Evolutionary conservation across 805 yeast genomes (phyloP), one percentile per base, ranked within the genome.

Genomic region (Saccharomycopsis fermentans): DNA sequence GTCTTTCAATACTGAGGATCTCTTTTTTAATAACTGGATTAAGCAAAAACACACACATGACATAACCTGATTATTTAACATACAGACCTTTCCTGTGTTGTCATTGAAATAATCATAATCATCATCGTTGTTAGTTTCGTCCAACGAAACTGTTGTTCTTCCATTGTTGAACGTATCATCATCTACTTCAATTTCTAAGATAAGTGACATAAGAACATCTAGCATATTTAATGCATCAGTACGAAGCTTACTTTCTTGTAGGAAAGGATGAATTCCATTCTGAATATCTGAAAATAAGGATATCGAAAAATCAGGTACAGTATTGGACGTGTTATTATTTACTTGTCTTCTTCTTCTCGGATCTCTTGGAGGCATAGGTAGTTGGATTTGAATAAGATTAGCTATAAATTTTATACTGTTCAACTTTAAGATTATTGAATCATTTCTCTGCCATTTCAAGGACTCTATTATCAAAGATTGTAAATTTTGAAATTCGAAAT

Each of bases 391-490:
- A 14, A 84, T 75, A 4, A 84, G 70, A 57, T 77, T 77, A n/a
- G 81, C 81, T 11, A 89, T 79, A 60, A 91, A 82, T 70, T 86
- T 88, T 56, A 85, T 73, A n/a, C 86, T 74, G 32, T 91, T 84
- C n/a, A 87, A 71, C 17, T 55, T 55, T 16, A 43, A 24, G 14
- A 43, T 21, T 43, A 43, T 21, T 43, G 54, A 17, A 34, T 32
- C 16, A 32, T 51, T 51, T 51, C 29, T 51, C 21, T 51, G 24
- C 54, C 36, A 51, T 21, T 51, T 29, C 9, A 34, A 51, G 8
- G 39, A 51, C 21, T 51, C 50, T 43, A 43, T 43, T 43, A 43
- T 43, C 6, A 43, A 43, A 9, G 50, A 43, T 21, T 43, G 50
- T 21, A 43, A 43, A 43, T 21, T 43, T 43, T 43, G 50, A 43